Percentiles rank a stretch among this genome's conserved stretches.
These are phyloP conservation scores for Nephromyces sp. DNA, from an alignment of 169 alveolate species.

Conservation along the genomic window DNA sequence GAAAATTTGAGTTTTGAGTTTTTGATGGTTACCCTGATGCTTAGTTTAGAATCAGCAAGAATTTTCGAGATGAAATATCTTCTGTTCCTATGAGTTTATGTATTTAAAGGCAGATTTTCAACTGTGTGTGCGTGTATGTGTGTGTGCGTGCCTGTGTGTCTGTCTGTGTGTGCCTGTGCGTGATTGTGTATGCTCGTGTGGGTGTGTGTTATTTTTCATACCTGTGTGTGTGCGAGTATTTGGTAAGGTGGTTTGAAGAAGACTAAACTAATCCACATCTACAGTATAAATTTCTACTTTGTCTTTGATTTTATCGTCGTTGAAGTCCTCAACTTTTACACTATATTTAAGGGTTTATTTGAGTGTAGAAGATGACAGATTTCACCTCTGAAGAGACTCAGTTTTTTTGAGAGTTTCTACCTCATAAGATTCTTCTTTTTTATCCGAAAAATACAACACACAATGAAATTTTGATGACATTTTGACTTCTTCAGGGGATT, in stretches of 20 bases:
- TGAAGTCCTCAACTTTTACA: neutral
- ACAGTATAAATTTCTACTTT: neutral
- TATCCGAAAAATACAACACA: too few relatives aligned
- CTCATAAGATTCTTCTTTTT: neutral
- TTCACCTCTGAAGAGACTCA: neutral
- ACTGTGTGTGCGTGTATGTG: too few relatives aligned
- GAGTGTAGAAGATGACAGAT: neutral
- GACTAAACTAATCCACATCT: neutral
- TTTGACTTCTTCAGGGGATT: constrained; percentile 1
- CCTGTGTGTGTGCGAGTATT: neutral
- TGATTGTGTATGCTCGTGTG: neutral
- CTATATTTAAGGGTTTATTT: neutral
- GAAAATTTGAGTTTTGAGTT: too few relatives aligned
- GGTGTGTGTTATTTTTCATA: neutral
- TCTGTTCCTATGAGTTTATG: too few relatives aligned
- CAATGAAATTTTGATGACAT: too few relatives aligned
- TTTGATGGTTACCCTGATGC: too few relatives aligned
- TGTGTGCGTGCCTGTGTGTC: too few relatives aligned
- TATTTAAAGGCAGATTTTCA: too few relatives aligned
- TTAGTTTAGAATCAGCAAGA: too few relatives aligned
- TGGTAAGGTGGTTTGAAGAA: neutral
- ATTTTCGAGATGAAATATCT: too few relatives aligned
- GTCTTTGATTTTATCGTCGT: neutral
- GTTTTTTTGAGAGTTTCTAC: neutral
- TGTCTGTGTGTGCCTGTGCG: neutral